These are phyloP conservation scores for Dalbergia cochinchinensis DNA, from an alignment of 306 rosid species.

Conservation along the genomic window DNA sequence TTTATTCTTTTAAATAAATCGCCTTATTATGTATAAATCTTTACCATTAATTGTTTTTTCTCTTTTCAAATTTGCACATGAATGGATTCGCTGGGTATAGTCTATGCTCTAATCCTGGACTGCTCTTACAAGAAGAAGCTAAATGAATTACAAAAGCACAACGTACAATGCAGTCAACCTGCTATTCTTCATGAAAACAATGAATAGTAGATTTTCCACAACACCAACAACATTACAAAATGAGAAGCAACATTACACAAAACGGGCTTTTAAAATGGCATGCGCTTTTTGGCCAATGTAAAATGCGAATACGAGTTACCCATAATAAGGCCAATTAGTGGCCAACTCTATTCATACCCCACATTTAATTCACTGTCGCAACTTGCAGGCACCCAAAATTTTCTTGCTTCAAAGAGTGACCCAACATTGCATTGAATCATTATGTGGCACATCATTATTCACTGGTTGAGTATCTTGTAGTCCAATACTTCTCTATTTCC, in stretches of 20 bases:
- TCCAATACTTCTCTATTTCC: slow-evolving; percentile 89
- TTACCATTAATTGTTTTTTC: too few species aligned
- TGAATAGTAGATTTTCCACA: not conserved
- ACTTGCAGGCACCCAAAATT: slow-evolving; percentile 48
- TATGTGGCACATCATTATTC: slow-evolving; percentile 53
- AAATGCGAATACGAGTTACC: slow-evolving; percentile 36
- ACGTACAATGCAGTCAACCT: not conserved
- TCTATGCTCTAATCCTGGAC: too few species aligned
- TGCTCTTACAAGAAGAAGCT: not conserved
- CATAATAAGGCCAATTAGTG: slow-evolving; percentile 10
- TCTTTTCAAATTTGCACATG: too few species aligned
- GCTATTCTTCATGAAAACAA: not conserved
- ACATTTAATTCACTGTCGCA: slow-evolving; percentile 13
- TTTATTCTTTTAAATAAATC: too few species aligned
- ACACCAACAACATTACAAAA: not conserved
- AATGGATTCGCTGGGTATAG: too few species aligned
- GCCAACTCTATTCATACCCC: slow-evolving; percentile 27
- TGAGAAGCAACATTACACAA: slow-evolving; percentile 45
- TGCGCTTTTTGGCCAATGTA: slow-evolving; percentile 37
- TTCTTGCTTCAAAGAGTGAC: slow-evolving; percentile 43
- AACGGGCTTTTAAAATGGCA: slow-evolving; percentile 39
- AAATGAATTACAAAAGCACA: not conserved
- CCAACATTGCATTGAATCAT: not conserved
- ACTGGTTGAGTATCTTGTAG: slow-evolving; percentile 72
- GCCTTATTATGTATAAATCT: too few species aligned